These are phyloP conservation scores for Ophiostoma sp. DNA, from an alignment of 2,329 filamentous ascomycete genomes.

Conservation along the genomic window DNA sequence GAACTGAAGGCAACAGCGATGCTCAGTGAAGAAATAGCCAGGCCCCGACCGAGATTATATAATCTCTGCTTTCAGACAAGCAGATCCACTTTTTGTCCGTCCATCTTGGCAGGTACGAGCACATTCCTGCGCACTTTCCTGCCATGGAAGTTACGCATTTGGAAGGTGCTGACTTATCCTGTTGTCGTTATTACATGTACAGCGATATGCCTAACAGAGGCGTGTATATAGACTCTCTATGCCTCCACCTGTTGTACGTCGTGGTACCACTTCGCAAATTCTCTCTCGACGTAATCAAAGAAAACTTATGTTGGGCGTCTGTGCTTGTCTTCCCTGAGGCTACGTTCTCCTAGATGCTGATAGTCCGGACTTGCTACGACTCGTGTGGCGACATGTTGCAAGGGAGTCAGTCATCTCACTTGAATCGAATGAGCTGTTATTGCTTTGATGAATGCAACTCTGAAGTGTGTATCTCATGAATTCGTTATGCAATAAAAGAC, in stretches of 20 bases:
- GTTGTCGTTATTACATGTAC: not conserved
- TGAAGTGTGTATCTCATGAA: not conserved
- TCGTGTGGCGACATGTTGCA: too few relatives aligned
- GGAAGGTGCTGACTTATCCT: slow-evolving; percentile 1
- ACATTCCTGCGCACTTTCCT: not conserved
- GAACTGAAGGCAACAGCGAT: too few relatives aligned
- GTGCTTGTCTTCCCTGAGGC: too few relatives aligned
- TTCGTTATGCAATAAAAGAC: not conserved
- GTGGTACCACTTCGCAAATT: too few relatives aligned
- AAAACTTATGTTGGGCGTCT: too few relatives aligned
- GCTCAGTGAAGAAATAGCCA: not conserved
- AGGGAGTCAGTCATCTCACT: too few relatives aligned
- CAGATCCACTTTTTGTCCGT: not conserved
- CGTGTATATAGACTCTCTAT: too few relatives aligned
- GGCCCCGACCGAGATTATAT: not conserved
- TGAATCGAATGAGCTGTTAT: too few relatives aligned
- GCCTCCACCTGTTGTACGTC: too few relatives aligned
- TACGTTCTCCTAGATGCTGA: too few relatives aligned
- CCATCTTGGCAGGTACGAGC: not conserved
- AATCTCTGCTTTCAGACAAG: not conserved
- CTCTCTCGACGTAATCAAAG: too few relatives aligned
- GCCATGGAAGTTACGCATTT: not conserved
- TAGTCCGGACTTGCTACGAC: too few relatives aligned
- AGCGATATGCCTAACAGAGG: not conserved
- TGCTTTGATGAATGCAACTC: not conserved